Evolutionary conservation across 768 basidiomycete genomes (phyloP).

Genomic region (Multifurca ochricompacta): DNA sequence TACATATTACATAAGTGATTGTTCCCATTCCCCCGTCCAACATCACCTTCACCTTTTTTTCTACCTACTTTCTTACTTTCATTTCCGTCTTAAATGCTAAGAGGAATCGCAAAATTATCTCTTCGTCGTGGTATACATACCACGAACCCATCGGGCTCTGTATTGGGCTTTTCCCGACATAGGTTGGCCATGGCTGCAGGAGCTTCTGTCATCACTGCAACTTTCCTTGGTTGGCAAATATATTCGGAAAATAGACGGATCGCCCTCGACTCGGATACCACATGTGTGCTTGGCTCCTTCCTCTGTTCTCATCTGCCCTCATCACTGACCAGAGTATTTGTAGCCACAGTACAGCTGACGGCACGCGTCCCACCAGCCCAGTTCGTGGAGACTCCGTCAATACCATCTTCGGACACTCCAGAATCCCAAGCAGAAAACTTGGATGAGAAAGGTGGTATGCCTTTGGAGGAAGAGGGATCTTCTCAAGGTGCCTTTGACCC

Average conservation of each 20-base stretch:
- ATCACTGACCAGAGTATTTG: conserved; percentile 3
- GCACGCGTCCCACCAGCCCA: not conserved
- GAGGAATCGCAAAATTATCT: conserved; percentile 7
- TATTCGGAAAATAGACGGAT: conserved; percentile 20
- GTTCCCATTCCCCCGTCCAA: not conserved
- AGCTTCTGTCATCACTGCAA: conserved; percentile 27
- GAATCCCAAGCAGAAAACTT: not conserved
- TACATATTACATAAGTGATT: not conserved
- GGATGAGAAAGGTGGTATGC: conserved; percentile 21
- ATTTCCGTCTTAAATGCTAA: conserved; percentile 14
- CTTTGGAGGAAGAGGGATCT: conserved; percentile 24
- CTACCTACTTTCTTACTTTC: too few relatives aligned
- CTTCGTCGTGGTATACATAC: conserved; percentile 18
- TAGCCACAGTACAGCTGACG: conserved; percentile 8
- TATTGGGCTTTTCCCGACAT: conserved; percentile 2
- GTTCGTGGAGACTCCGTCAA: conserved; percentile 5
- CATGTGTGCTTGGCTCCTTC: not conserved
- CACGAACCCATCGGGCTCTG: not conserved
- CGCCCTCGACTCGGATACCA: conserved; percentile 22
- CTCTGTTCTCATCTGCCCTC: not conserved
- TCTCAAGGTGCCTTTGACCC: conserved; percentile 75
- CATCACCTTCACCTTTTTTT: not conserved
- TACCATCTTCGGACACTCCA: not conserved
- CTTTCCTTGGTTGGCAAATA: conserved; percentile 30
- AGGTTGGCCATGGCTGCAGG: conserved; percentile 24